Conservation (phyloP, 2,329 filamentous ascomycete species). For the Ceratocystis papillata region DNA sequence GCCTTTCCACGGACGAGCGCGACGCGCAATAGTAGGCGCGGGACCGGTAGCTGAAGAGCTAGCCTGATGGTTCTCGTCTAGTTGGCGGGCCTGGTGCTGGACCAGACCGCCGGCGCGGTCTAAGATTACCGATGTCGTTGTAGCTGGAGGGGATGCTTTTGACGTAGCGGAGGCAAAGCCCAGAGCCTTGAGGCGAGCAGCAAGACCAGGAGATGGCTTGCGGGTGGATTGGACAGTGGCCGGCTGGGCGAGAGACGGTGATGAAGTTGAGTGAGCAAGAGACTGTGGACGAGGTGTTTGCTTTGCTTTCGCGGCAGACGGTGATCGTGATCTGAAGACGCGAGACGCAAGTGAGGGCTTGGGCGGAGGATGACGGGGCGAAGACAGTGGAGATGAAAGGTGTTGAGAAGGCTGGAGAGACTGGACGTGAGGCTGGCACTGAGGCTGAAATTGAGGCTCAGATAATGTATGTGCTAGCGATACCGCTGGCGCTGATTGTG, state of each 20-base stretch:
- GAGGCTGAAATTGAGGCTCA: not conserved
- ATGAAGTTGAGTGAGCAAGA: constrained; percentile 27
- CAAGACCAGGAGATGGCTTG: constrained; percentile 54
- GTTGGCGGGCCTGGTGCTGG: constrained; percentile 56
- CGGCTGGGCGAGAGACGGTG: constrained; percentile 20
- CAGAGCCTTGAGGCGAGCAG: constrained; percentile 53
- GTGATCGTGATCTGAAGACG: constrained; percentile 23
- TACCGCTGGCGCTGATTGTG: constrained; percentile 20
- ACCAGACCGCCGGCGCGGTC: constrained; percentile 56
- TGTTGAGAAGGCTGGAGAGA: not conserved
- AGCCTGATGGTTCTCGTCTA: constrained; percentile 56
- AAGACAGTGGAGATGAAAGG: not conserved
- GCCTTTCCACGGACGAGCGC: constrained; percentile 63
- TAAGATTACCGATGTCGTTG: constrained; percentile 27
- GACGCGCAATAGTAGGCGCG: constrained; percentile 42
- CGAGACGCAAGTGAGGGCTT: constrained; percentile 21
- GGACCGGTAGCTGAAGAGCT: constrained; percentile 37
- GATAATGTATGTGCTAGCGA: constrained; percentile 12
- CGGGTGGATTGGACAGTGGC: constrained; percentile 34
- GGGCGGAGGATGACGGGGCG: not conserved
- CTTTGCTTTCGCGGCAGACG: constrained; percentile 27
- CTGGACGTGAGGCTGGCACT: not conserved
- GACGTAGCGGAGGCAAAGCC: constrained; percentile 41
- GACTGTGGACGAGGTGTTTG: constrained; percentile 25
- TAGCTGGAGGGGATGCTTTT: constrained; percentile 24